These are phyloP conservation scores for Anthostomella pinea DNA, from an alignment of 2,329 filamentous ascomycete genomes.

Conservation along the genomic window DNA sequence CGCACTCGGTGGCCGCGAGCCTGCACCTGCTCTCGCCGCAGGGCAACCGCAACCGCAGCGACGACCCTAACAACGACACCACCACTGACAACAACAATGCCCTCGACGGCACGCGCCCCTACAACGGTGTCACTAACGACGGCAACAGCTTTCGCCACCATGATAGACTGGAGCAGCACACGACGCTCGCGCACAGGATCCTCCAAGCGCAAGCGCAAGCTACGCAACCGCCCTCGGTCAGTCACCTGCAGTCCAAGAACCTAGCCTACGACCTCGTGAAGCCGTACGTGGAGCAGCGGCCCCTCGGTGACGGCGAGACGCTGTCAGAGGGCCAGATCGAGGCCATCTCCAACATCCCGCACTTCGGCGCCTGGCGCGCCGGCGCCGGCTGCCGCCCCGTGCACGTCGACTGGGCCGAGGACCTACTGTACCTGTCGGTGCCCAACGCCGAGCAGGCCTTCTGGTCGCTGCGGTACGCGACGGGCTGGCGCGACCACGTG, in stretches of 20 bases:
- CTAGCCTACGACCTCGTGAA: slow-evolving; percentile 3
- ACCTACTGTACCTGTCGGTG: slow-evolving; percentile 20
- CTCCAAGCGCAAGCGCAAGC: slow-evolving; percentile 6
- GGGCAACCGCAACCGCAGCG: too few species aligned
- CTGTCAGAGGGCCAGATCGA: slow-evolving; percentile 3
- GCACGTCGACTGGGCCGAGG: slow-evolving; percentile 14
- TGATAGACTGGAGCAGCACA: too few species aligned
- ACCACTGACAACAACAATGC: too few species aligned
- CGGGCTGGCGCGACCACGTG: slow-evolving; percentile 21
- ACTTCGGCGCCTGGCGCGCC: background rate
- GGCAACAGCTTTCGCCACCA: too few species aligned
- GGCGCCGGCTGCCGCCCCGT: slow-evolving; percentile 1
- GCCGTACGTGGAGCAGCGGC: background rate
- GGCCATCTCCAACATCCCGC: slow-evolving; percentile 3
- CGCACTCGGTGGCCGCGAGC: slow-evolving; percentile 8
- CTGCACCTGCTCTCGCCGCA: too few species aligned
- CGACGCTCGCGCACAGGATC: slow-evolving; percentile 3
- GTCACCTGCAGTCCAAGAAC: too few species aligned
- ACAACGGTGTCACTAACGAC: background rate
- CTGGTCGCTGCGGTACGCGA: slow-evolving; percentile 14
- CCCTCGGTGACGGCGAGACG: slow-evolving; percentile 1
- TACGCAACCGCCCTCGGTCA: slow-evolving; percentile 12
- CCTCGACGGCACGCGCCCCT: background rate
- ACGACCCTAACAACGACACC: too few species aligned
- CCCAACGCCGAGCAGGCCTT: slow-evolving; percentile 19